phyloP scores from a whole-genome alignment of 2,329 filamentous ascomycete genomes.

The Neophaeococcomyces aloes region DNA sequence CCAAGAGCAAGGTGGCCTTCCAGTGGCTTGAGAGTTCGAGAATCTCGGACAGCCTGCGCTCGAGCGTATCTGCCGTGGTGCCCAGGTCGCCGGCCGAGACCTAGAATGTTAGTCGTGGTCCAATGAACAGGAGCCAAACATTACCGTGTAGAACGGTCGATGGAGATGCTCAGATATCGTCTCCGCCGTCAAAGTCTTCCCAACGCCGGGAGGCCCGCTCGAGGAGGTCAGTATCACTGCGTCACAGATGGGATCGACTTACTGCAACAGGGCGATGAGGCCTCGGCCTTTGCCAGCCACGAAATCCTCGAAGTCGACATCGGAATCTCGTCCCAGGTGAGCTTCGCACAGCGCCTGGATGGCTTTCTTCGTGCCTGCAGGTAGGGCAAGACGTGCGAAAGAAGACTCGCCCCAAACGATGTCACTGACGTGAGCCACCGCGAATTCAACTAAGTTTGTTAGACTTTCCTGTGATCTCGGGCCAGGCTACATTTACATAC shows the following conservation, averaged over 20 bases:
- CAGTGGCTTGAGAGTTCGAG: constrained; percentile 5
- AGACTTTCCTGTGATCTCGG: background rate
- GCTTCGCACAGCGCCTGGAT: too few species aligned
- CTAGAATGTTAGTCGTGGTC: constrained; percentile 24
- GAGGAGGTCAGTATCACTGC: too few species aligned
- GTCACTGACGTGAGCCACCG: constrained; percentile 16
- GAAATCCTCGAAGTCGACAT: too few species aligned
- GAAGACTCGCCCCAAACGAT: constrained; percentile 16
- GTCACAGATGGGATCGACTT: too few species aligned
- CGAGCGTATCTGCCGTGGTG: constrained; percentile 9
- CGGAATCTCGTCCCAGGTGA: too few species aligned
- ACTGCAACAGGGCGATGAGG: too few species aligned
- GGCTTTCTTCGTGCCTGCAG: constrained; percentile 17
- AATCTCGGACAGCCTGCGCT: constrained; percentile 6
- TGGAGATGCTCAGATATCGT: constrained; percentile 50
- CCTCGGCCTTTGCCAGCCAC: too few species aligned
- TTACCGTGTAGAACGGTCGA: constrained; percentile 42
- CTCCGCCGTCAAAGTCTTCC: constrained; percentile 60
- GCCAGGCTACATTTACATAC: constrained; percentile 8
- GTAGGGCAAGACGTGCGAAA: constrained; percentile 21
- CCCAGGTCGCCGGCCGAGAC: constrained; percentile 33
- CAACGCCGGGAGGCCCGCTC: constrained; percentile 25
- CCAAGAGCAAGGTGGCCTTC: constrained; percentile 13
- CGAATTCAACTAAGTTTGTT: constrained; percentile 19
- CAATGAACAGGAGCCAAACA: constrained; percentile 24